Conservation (phyloP, 2,329 filamentous ascomycete genomes). For the Thielaviopsis musarum region DNA sequence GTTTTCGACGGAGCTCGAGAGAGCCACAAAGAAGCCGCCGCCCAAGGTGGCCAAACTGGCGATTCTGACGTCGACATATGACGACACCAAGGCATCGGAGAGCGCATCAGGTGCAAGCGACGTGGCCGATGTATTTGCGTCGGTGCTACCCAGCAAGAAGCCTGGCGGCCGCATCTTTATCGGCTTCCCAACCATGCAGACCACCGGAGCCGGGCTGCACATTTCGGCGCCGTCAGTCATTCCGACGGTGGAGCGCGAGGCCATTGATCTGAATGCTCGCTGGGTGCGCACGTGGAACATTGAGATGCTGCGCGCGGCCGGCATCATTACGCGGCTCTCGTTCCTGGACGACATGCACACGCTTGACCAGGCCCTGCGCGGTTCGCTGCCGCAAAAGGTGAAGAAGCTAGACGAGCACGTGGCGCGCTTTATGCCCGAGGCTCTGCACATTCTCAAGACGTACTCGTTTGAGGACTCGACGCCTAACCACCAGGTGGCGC, state of each 20-base stretch:
- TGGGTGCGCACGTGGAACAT: conserved; percentile 93
- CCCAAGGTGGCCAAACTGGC: conserved; percentile 75
- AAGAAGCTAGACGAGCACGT: conserved; percentile 48
- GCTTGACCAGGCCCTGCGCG: conserved; percentile 44
- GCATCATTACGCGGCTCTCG: conserved; percentile 75
- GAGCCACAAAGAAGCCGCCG: conserved; percentile 92
- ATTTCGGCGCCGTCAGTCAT: conserved; percentile 93
- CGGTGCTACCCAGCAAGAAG: conserved; percentile 74
- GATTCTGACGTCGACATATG: conserved; percentile 80
- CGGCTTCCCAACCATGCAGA: conserved; percentile 93
- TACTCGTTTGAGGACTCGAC: conserved; percentile 85
- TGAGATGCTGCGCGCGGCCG: conserved; percentile 79
- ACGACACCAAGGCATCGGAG: conserved; percentile 55
- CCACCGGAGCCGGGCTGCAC: conserved; percentile 83
- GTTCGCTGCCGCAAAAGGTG: conserved; percentile 26
- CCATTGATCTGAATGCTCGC: conserved; percentile 87
- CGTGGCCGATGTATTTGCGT: conserved; percentile 63
- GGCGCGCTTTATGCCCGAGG: conserved; percentile 54
- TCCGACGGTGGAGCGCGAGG: conserved; percentile 90
- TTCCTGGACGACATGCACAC: conserved; percentile 78
- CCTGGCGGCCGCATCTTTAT: conserved; percentile 81
- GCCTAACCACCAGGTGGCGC: conserved; percentile 65
- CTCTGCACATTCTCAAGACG: conserved; percentile 68
- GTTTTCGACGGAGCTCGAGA: conserved; percentile 74
- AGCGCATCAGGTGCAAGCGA: conserved; percentile 29